Evolutionary conservation across 768 basidiomycete genomes (phyloP).

Genomic region (Chalciporus pseudorubinellus): DNA sequence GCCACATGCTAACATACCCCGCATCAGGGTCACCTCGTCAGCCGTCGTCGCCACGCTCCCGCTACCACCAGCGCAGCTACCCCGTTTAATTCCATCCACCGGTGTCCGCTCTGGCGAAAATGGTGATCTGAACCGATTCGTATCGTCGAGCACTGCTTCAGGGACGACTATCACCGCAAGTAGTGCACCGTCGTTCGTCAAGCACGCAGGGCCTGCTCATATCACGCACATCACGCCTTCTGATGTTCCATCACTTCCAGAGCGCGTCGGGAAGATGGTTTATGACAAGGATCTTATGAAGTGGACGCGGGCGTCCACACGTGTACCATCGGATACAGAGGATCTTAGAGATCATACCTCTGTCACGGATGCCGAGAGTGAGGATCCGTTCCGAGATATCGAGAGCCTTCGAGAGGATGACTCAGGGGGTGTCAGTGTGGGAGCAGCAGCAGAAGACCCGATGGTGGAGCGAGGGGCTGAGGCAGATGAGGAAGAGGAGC

Average conservation of each 20-base stretch:
- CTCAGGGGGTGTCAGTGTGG: slow-evolving; percentile 25
- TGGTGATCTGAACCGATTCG: slow-evolving; percentile 83
- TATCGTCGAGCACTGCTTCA: slow-evolving; percentile 84
- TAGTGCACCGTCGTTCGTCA: slow-evolving; percentile 79
- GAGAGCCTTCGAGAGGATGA: slow-evolving; percentile 79
- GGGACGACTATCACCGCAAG: slow-evolving; percentile 67
- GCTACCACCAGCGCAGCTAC: slow-evolving; percentile 32
- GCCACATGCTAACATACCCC: slow-evolving; percentile 18
- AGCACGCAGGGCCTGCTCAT: slow-evolving; percentile 76
- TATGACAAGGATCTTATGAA: slow-evolving; percentile 81
- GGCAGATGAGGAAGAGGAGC: slow-evolving; percentile 12
- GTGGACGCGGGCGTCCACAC: slow-evolving; percentile 70
- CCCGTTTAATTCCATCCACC: slow-evolving; percentile 46
- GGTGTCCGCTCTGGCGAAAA: slow-evolving; percentile 52
- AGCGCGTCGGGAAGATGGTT: slow-evolving; percentile 83
- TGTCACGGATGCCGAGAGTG: slow-evolving; percentile 51
- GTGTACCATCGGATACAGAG: slow-evolving; percentile 30
- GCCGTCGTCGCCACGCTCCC: slow-evolving; percentile 25
- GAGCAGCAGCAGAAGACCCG: background rate
- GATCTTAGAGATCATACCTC: slow-evolving; percentile 31
- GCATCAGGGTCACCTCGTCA: slow-evolving; percentile 30
- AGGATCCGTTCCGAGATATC: slow-evolving; percentile 91
- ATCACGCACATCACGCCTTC: slow-evolving; percentile 78
- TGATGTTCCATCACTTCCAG: slow-evolving; percentile 73
- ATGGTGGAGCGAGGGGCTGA: slow-evolving; percentile 13